Conservation (phyloP, 2,329 filamentous ascomycete genomes). For the Gyromitra esculenta region DNA sequence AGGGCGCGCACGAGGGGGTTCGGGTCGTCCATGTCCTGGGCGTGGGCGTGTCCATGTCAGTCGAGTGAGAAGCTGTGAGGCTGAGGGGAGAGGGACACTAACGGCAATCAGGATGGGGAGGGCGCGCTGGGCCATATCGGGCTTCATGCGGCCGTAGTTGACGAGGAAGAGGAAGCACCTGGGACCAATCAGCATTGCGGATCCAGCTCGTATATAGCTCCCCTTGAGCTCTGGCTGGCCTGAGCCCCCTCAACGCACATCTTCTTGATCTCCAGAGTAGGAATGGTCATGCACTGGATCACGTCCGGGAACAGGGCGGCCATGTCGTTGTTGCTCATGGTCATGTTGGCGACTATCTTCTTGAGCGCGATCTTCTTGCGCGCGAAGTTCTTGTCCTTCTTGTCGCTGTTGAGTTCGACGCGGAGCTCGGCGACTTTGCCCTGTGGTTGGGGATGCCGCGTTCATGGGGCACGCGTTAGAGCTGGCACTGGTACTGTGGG, state of each 20-base stretch:
- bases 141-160: slow-evolving; percentile 94
- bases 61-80: slow-evolving; percentile 15
- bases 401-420: slow-evolving; percentile 90
- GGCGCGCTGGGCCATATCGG: slow-evolving; percentile 91
- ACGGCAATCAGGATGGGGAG: slow-evolving; percentile 86
- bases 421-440: slow-evolving; percentile 98
- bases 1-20: slow-evolving; percentile 93
- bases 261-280: slow-evolving; percentile 98
- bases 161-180: slow-evolving; percentile 98
- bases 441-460: slow-evolving; percentile 65
- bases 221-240: too few species aligned
- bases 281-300: slow-evolving; percentile 92
- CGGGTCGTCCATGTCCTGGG: slow-evolving; percentile 87
- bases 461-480: slow-evolving; percentile 61
- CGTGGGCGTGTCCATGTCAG: not conserved
- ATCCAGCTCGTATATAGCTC: too few species aligned
- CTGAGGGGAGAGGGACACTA: slow-evolving; percentile 58
- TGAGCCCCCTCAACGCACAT: slow-evolving; percentile 70
- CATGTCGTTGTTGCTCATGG: slow-evolving; percentile 99
- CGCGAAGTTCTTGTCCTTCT: slow-evolving; percentile 97
- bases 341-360: slow-evolving; percentile 99
- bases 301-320: slow-evolving; percentile 95
- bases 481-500: slow-evolving; percentile 37
- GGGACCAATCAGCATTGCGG: not conserved
- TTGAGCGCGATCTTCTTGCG: slow-evolving; percentile 98